Conservation (phyloP, 2,329 filamentous ascomycete species). For the Beauveria sp. region DNA sequence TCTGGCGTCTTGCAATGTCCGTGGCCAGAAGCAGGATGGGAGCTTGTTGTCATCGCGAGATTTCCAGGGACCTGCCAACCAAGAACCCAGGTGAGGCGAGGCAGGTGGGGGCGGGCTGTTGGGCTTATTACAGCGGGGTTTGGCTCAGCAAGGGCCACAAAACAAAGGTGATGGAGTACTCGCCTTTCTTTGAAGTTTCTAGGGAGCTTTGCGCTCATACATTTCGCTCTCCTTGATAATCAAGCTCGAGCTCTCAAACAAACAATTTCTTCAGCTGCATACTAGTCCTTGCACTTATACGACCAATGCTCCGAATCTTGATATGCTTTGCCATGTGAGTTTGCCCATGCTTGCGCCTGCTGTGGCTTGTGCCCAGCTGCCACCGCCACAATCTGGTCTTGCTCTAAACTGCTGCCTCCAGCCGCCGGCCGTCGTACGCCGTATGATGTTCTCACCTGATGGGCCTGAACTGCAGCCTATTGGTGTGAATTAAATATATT, state of each 20-base stretch:
- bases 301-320: too few relatives aligned
- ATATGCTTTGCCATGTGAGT: not conserved
- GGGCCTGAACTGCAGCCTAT: not conserved
- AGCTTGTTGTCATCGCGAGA: constrained; percentile 5
- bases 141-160: not conserved
- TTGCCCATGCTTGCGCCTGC: not conserved
- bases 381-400: not conserved
- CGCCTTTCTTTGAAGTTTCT: not conserved
- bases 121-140: constrained; percentile 1
- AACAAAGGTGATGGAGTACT: not conserved
- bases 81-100: not conserved
- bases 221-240: too few relatives aligned
- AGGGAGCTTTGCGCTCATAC: not conserved
- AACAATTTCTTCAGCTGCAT: not conserved
- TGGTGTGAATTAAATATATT: not conserved
- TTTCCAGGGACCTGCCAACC: constrained; percentile 10
- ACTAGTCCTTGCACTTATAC: too few relatives aligned
- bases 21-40: not conserved
- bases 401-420: not conserved
- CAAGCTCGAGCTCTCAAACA: not conserved
- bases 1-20: not conserved
- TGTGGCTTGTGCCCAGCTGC: not conserved
- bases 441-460: constrained; percentile 4
- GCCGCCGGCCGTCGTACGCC: not conserved
- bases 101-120: constrained; percentile 5